Conservation (phyloP, 352 stramenopile species). For the Globisporangium polare region DNA sequence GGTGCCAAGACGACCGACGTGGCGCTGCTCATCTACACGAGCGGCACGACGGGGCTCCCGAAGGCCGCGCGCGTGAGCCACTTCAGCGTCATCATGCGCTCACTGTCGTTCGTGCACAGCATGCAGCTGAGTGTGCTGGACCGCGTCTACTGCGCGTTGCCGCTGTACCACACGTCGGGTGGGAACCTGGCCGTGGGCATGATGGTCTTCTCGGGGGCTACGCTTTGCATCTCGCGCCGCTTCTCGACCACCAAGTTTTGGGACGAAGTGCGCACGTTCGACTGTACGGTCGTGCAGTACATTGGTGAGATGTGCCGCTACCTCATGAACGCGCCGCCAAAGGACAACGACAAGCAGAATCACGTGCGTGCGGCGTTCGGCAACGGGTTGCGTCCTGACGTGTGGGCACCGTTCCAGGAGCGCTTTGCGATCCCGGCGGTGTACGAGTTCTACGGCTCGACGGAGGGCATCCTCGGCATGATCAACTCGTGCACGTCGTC, state of each 20-base stretch:
- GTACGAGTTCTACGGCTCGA: constrained; percentile 92
- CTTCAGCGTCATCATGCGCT: constrained; percentile 64
- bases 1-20: constrained; percentile 53
- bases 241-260: constrained; percentile 80
- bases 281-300: constrained; percentile 86
- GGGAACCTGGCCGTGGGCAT: constrained; percentile 79
- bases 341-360: constrained; percentile 57
- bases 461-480: constrained; percentile 82
- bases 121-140: constrained; percentile 57
- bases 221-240: constrained; percentile 66
- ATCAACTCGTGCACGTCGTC: constrained; percentile 68
- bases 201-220: constrained; percentile 72
- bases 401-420: constrained; percentile 85
- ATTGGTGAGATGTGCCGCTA: constrained; percentile 91
- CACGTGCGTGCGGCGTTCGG: constrained; percentile 82
- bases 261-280: constrained; percentile 60
- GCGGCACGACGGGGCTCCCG: constrained; percentile 74
- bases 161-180: constrained; percentile 82
- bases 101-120: constrained; percentile 41
- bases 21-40: constrained; percentile 83
- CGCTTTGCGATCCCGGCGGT: constrained; percentile 84
- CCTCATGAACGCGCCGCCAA: constrained; percentile 53
- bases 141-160: constrained; percentile 75
- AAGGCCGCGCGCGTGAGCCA: constrained; percentile 80
- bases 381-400: constrained; percentile 87